Evolutionary conservation across 2,329 filamentous ascomycete genomes (phyloP), one percentile per base, ranked within the genome.

Genomic region (Alternaria burnsii): DNA sequence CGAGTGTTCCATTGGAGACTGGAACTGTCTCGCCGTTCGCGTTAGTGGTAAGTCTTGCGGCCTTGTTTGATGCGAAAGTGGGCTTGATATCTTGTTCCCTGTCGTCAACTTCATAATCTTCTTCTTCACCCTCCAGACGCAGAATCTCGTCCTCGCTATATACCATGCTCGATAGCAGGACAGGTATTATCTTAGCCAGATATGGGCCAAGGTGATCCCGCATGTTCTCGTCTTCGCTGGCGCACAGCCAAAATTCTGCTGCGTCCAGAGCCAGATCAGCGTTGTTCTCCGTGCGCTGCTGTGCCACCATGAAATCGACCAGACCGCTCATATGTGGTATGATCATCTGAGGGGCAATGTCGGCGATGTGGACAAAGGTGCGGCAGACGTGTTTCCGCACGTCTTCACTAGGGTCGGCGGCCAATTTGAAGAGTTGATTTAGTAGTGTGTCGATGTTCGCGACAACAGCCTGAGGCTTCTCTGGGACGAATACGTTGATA

Each of bases 181-280:
- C 91, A 0, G 95, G 95, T 30, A 99, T 90, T 65, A 98, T 94
- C 77, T 91, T 92, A 67, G 86, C 80, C 57, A 98, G 87, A 74
- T 92, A 92, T 0, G 93, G 93, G 9, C 86, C 88, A 46, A 99
- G 83, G 0, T 88, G 86, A 67, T 88, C 86, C 82, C 92, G 93
- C 54, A 98, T 82, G 60, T 90, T 87, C 42, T 91, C 87, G 75
- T 97, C 92, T 76, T 97, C 95, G 61, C 93, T 94, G 20, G 97
- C 89, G 40, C 93, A 93, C 44, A 99, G 87, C 93, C 96, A 99
- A 76, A 99, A 99, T 78, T 99, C 95, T 5, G 95, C 93, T 9
- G 95, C 95, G 76, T 99, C 95, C 67, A 96, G 89, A 38, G 94
- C 93, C 59, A 99, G 84, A 42, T 98, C 93, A 56, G 94, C 90